Conservation (phyloP, 2,329 filamentous ascomycete genomes). For the Fusarium virguliforme region DNA sequence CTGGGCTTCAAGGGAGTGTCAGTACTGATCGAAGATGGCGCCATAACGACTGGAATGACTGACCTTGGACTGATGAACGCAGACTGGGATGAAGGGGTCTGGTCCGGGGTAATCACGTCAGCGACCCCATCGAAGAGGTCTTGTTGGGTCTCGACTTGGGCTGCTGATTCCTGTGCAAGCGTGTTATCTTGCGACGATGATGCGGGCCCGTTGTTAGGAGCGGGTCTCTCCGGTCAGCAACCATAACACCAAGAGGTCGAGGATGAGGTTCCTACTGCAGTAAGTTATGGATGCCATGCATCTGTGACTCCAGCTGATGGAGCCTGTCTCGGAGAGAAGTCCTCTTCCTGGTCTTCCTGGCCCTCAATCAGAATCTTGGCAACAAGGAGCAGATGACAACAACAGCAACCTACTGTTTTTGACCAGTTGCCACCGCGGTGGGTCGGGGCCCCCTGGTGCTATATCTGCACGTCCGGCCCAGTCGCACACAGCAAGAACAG, state of each 20-base stretch:
- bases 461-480: not conserved
- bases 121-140: too few relatives aligned
- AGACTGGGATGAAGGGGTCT: too few relatives aligned
- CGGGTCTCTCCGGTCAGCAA: not conserved
- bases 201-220: too few relatives aligned
- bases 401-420: too few relatives aligned
- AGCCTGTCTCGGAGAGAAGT: not conserved
- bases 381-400: not conserved
- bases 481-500: not conserved
- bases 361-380: not conserved
- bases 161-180: too few relatives aligned
- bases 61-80: not conserved
- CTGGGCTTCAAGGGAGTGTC: not conserved
- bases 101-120: too few relatives aligned
- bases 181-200: too few relatives aligned
- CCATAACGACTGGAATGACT: not conserved
- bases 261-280: not conserved
- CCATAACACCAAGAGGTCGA: not conserved
- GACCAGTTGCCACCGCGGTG: not conserved
- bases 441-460: not conserved
- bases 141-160: too few relatives aligned
- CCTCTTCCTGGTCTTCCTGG: not conserved
- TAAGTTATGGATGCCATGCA: not conserved
- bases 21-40: not conserved
- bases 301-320: conserved; percentile 4